These are phyloP conservation scores for Gaultheria prostrata DNA, from an alignment of 148 eudicot genomes.

Conservation along the genomic window DNA sequence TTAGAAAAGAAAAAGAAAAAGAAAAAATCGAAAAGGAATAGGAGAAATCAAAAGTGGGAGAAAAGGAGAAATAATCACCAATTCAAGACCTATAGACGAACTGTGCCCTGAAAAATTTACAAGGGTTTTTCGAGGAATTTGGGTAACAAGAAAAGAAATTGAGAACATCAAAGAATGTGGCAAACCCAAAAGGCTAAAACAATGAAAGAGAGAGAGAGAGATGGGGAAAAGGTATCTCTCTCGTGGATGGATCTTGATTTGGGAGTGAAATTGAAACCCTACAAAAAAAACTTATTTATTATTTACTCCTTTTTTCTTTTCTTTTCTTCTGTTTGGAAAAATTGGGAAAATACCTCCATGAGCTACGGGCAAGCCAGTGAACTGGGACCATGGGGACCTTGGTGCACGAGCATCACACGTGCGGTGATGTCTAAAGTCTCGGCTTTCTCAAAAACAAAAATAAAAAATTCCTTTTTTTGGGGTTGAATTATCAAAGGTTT, in stretches of 20 bases:
- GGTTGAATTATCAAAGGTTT: too few relatives aligned
- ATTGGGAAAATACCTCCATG: background rate
- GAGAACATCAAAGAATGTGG: background rate
- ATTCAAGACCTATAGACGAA: background rate
- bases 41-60: background rate
- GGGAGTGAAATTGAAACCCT: slow-evolving; percentile 28
- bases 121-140: background rate
- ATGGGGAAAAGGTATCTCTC: background rate
- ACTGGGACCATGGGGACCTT: slow-evolving; percentile 19
- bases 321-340: background rate
- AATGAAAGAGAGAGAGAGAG: slow-evolving; percentile 10
- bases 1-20: slow-evolving; percentile 11
- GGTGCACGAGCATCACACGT: slow-evolving; percentile 45
- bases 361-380: slow-evolving; percentile 22
- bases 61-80: background rate
- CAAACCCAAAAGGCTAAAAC: background rate
- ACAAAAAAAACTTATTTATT: background rate
- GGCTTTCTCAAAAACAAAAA: too few relatives aligned
- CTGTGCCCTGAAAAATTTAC: slow-evolving; percentile 10
- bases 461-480: too few relatives aligned
- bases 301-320: background rate
- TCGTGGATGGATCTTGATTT: slow-evolving; percentile 23
- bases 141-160: background rate
- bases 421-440: slow-evolving; percentile 28
- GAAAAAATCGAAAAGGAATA: background rate